These are phyloP conservation scores for Mycena venus DNA, from an alignment of 768 basidiomycete species.

Conservation along the genomic window DNA sequence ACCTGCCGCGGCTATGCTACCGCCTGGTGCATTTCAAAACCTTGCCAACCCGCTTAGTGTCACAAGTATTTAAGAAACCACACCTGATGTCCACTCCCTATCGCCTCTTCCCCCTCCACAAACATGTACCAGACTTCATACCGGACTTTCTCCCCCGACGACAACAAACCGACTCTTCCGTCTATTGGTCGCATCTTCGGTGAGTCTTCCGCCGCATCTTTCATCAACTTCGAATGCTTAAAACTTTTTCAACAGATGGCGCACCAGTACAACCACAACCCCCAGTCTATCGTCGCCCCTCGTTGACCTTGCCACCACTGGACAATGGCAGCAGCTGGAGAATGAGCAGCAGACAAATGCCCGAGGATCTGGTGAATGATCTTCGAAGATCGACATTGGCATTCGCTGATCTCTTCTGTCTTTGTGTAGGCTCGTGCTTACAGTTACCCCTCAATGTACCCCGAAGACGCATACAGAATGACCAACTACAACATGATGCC, in stretches of 20 bases:
- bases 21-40: background rate
- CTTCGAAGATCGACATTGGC: background rate
- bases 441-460: slow-evolving; percentile 10
- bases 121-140: slow-evolving; percentile 32
- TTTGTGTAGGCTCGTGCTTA: slow-evolving; percentile 6
- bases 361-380: slow-evolving; percentile 16
- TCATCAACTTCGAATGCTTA: background rate
- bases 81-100: background rate
- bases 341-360: slow-evolving; percentile 15
- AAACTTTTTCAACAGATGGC: slow-evolving; percentile 5
- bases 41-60: slow-evolving; percentile 19
- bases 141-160: slow-evolving; percentile 15
- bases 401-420: background rate
- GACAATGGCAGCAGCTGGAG: slow-evolving; percentile 30
- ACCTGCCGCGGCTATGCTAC: background rate
- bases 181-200: slow-evolving; percentile 42
- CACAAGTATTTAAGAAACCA: slow-evolving; percentile 2
- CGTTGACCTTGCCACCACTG: slow-evolving; percentile 31
- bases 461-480: slow-evolving; percentile 26
- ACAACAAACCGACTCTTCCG: slow-evolving; percentile 37
- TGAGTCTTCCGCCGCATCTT: background rate
- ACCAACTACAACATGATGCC: slow-evolving; percentile 29
- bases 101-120: background rate
- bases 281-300: slow-evolving; percentile 29
- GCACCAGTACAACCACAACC: slow-evolving; percentile 8